Base-by-base conservation (phyloP, 306 rosid species). In the Oemleria cerasiformis region DNA sequence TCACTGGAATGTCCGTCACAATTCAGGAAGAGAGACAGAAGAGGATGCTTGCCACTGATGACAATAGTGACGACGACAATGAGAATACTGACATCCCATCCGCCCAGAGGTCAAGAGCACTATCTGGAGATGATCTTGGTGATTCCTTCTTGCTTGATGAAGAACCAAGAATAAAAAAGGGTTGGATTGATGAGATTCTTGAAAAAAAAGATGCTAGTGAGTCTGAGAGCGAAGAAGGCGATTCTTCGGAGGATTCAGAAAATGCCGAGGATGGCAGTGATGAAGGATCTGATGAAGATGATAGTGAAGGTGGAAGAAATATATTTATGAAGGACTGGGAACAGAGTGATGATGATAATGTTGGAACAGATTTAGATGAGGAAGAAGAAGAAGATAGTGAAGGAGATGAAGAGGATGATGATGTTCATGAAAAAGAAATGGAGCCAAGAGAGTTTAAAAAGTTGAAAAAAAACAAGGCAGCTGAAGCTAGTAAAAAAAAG, bases 61-160 rank as follows among this genome's bases (percentile, higher is more conserved):
- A 80, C 78, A 86, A 82, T 51, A 86, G 89, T 73, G 97, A 93
- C 19, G 98, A 91, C 74, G 96, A 89, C 50, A 38, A 80, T 64
- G 88, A 84, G 54, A 86, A 84, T 77, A 75, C 77, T 51, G 87
- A 87, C 63, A 86, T 75, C 63, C 58, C 83, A 47, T 82, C 86
- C 30, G 74, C 81, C 42, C 82, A 70, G 81, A 84, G 77, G 79
- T 86, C 59, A 56, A 86, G 84, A 77, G 67, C 85, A 39, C 71
- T 82, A 61, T 94, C 99, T 17, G 99, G 99, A 63, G 99, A 94
- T 76, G 99, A 89, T 80, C 96, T 94, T 57, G 98, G 91, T 4
- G 97, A 94, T 83, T 94, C 97, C 74, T 91, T 91, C 79, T 72
- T 82, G 15, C 81, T 85, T 34, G 84, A 78, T 58, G 91, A 91